Base-by-base conservation (phyloP, 208 protist species). In the Crithidia mellificae region DNA sequence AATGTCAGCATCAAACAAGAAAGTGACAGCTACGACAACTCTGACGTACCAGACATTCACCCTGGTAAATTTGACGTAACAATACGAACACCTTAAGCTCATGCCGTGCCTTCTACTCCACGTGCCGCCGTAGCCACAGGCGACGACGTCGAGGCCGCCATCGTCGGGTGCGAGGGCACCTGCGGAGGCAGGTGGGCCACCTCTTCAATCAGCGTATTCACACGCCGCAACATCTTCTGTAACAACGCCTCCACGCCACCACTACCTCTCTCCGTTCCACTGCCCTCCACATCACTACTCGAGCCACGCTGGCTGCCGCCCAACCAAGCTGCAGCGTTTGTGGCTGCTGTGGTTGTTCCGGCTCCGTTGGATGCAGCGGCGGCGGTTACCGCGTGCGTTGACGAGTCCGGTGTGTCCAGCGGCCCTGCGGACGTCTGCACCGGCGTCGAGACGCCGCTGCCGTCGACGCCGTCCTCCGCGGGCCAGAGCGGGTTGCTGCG, bases 181-280 rank as follows among this genome's bases (percentile, higher is more conserved):
- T 41, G 44, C 25, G 27, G 61, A 8, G 61, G 38, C 50, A 62
- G 24, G 8, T 58, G 58, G 8, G 54, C 52, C 20, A 75, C 44
- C 54, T 75, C 53, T 14, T 75, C 62, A 8, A 75, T 51, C 6
- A 75, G 46, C 46, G 29, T 50, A 12, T 64, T 64, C n/a, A 75
- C 53, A 7, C 55, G 70, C 38, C 44, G 22, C 55, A 75, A 53
- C 46, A 64, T 51, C 39, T 63, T 75, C 17, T 38, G 70, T 39
- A 75, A 54, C 39, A 75, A 54, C 36, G 30, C 70, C 70, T 64
- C 62, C 17, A 75, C 54, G 2, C 27, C 41, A 15, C 22, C 47
- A n/a, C 53, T 17, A 6, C 8, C 4, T 15, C 14, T n/a, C 8
- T n/a, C 41, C 25, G 44, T 43, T 22, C 34, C 36, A 36, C 12